Evolutionary conservation across 306 rosid species (phyloP).

Genomic region (Ormosia emarginata): DNA sequence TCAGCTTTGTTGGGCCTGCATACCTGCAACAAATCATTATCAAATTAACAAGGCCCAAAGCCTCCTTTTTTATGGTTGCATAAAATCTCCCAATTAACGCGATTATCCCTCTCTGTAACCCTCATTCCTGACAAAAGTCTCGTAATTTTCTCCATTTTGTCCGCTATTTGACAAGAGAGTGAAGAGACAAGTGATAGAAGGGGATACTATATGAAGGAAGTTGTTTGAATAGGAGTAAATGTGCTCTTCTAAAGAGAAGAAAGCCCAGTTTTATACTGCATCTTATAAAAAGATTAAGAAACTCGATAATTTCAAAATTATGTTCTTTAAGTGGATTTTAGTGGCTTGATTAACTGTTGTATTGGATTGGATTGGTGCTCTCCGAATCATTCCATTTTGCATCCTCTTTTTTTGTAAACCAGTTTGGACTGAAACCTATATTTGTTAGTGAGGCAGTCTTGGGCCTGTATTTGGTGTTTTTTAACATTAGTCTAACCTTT

Average conservation of each 20-base stretch:
- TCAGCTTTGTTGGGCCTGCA: neutral
- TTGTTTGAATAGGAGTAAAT: neutral
- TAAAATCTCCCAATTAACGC: neutral
- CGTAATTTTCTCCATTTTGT: neutral
- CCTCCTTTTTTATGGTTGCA: neutral
- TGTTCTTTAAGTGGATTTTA: neutral
- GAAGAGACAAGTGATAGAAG: neutral
- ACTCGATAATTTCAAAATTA: neutral
- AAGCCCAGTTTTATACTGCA: neutral
- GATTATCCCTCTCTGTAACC: neutral
- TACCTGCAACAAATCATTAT: neutral
- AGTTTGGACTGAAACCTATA: neutral
- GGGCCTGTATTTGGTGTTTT: neutral
- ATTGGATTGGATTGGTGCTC: neutral
- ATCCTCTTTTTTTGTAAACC: neutral
- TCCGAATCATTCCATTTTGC: neutral
- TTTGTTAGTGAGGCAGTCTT: neutral
- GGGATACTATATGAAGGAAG: neutral
- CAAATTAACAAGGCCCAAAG: neutral
- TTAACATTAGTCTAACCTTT: neutral
- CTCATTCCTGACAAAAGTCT: neutral
- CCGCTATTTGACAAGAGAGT: neutral
- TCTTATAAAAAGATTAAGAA: neutral
- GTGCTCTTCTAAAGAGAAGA: neutral
- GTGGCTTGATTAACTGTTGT: neutral